Base-by-base conservation (phyloP, 805 yeast genomes). In the Lipomyces anomalus region DNA sequence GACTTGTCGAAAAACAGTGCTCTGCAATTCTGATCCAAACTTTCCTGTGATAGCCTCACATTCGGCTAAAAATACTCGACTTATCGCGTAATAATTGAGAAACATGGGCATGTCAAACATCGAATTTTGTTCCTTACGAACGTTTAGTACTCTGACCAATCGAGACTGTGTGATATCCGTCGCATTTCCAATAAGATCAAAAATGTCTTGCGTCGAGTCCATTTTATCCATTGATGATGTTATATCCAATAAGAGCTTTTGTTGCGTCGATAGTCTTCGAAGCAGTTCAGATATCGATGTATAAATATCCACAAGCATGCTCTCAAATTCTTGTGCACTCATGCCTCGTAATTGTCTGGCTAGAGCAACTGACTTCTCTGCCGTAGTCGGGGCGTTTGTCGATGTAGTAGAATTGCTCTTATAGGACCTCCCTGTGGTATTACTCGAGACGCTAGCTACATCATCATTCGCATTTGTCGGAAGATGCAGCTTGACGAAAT, bases 1-100 rank as follows among this genome's bases (percentile, higher is more conserved):
- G 3, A 82, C 72, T 52, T 85, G 95, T 26, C 74, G 71, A n/a
- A 73, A 75, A 13, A 88, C 64, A 57, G 80, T 75, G 46, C 80
- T 85, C 42, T 81, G 77, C 23, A 90, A 66, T n/a, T 77, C 79
- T 22, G 78, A 71, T 11, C 73, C 63, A 5, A 75, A 71, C 46
- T 73, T 77, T 0, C 95, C 95, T 3, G 87, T 79, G 3, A 89
- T 75, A 11, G 79, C 71, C 62, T 92, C 97, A 62, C 95, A 85
- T 59, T 87, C 95, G 39, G 76, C 76, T 35, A 88, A 69, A 60
- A 89, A 89, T 20, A 81, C 70, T 0, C 81, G 75, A 45, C 80
- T 78, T 11, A 84, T 67, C 2, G 82, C 70, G 62, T 79, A 86
- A 42, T 86, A 73, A 47, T 79, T 68, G 38, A 85, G 58, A 65